phyloP scores from a whole-genome alignment of 257 asterid species.

The Nicotiana tabacum region DNA sequence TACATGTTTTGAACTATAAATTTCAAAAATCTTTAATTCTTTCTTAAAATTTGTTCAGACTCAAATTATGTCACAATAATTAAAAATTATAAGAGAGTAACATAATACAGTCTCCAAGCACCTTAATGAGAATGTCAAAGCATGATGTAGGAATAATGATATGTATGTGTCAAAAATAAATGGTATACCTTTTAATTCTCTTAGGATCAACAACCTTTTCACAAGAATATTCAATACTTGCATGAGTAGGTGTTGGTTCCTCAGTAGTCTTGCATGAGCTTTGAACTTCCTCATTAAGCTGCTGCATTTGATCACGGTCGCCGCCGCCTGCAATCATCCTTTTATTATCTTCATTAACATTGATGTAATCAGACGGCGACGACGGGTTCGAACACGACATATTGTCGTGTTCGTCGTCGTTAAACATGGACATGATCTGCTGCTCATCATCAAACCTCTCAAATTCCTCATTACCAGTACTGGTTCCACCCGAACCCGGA shows the following conservation, averaged over 20 bases:
- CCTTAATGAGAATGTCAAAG: background rate
- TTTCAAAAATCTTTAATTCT: too few species aligned
- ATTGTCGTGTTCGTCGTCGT: conserved; percentile 24
- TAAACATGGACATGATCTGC: conserved; percentile 84
- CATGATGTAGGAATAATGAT: background rate
- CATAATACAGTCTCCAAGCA: background rate
- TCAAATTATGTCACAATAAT: too few species aligned
- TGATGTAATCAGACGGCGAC: conserved; percentile 74
- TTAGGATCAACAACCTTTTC: conserved; percentile 76
- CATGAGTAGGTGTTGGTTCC: conserved; percentile 18
- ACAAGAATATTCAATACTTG: conserved; percentile 29
- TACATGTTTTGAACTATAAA: too few species aligned
- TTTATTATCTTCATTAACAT: conserved; percentile 48
- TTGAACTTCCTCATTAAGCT: conserved; percentile 56
- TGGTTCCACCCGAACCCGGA: background rate
- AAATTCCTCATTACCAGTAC: conserved; percentile 24
- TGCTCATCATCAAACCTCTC: conserved; percentile 80
- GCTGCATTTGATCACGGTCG: conserved; percentile 23
- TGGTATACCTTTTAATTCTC: conserved; percentile 67
- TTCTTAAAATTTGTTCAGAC: too few species aligned
- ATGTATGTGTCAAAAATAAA: background rate
- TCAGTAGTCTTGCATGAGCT: conserved; percentile 54
- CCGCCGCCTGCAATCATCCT: background rate
- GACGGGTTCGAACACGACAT: conserved; percentile 62
- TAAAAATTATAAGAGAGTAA: background rate